These are phyloP conservation scores for Colletotrichum eleusines DNA, from an alignment of 2,329 filamentous ascomycete species.

Conservation along the genomic window DNA sequence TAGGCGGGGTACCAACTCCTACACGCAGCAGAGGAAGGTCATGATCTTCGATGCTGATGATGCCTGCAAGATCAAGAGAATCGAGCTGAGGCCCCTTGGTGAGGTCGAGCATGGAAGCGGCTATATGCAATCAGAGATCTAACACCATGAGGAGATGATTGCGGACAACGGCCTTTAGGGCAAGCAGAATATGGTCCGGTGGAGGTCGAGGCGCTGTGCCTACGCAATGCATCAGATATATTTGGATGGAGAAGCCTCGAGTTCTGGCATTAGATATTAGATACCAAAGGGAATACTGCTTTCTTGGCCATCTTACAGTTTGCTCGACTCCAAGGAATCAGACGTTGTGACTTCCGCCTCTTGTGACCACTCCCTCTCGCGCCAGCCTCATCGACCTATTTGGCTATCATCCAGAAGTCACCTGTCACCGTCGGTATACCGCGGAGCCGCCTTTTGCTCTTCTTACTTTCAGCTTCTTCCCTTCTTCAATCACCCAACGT, in stretches of 20 bases:
- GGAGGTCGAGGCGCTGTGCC: neutral
- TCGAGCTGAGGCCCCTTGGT: neutral
- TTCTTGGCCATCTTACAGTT: neutral
- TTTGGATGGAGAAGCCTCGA: neutral
- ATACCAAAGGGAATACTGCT: neutral
- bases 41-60: neutral
- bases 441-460: too few species aligned
- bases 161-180: neutral
- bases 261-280: neutral
- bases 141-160: neutral
- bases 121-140: too few species aligned
- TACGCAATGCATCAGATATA: neutral
- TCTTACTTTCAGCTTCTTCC: too few species aligned
- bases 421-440: too few species aligned
- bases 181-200: too few species aligned
- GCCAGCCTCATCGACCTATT: too few species aligned
- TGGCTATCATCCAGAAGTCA: too few species aligned
- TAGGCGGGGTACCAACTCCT: accelerated
- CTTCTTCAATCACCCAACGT: too few species aligned
- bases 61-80: neutral
- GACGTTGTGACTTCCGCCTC: too few species aligned
- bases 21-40: neutral
- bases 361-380: too few species aligned
- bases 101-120: neutral
- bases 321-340: neutral